Percentiles rank a stretch among this genome's conserved stretches.
Conservation (phyloP, 495 filamentous ascomycete species). For the Hyaloscypha bicolor region DNA sequence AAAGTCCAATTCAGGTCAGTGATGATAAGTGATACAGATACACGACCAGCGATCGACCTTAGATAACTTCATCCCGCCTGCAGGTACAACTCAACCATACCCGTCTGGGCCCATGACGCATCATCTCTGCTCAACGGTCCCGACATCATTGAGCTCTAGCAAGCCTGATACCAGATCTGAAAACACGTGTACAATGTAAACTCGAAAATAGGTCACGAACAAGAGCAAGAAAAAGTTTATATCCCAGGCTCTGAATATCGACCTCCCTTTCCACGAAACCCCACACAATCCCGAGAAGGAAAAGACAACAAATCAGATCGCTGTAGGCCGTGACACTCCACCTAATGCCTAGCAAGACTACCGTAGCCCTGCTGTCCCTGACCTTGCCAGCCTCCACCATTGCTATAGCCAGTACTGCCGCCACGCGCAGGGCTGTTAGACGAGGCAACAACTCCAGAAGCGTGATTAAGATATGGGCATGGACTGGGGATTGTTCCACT, state of each 20-base stretch:
- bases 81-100: neutral
- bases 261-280: neutral
- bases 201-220: neutral
- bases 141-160: constrained; percentile 5
- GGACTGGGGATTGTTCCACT: neutral
- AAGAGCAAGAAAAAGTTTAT: neutral
- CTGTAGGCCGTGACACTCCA: neutral
- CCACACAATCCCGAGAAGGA: neutral
- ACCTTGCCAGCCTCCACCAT: neutral
- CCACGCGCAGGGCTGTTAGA: constrained; percentile 3
- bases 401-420: constrained; percentile 12
- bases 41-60: neutral
- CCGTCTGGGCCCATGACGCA: neutral
- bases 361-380: constrained; percentile 15
- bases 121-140: neutral
- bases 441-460: too few species aligned
- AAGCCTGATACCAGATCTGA: neutral
- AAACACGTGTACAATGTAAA: neutral
- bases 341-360: neutral
- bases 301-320: neutral
- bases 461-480: neutral
- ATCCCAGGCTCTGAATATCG: neutral
- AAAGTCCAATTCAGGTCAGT: neutral
- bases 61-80: neutral
- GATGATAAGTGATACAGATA: neutral